Evolutionary conservation across 768 basidiomycete species (phyloP).

Genomic region (Amanita fuliginea): DNA sequence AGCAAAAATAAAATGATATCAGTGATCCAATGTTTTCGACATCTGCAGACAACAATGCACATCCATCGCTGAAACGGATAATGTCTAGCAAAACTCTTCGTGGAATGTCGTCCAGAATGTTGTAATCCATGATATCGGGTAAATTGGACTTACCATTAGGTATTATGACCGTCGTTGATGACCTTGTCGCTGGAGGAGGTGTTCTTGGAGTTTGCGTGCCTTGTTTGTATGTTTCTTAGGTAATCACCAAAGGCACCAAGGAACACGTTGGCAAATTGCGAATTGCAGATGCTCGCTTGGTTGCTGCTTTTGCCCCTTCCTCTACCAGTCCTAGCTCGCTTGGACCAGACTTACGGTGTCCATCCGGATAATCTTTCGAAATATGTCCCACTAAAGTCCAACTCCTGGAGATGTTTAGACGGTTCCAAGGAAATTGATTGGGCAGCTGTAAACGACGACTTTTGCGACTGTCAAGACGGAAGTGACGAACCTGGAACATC

Average conservation of each 20-base stretch:
- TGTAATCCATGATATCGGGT: background rate
- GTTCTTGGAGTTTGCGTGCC: slow-evolving; percentile 21
- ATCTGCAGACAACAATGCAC: slow-evolving; percentile 23
- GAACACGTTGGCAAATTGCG: slow-evolving; percentile 27
- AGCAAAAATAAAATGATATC: slow-evolving; percentile 10
- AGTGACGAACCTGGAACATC: slow-evolving; percentile 95
- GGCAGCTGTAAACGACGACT: slow-evolving; percentile 85
- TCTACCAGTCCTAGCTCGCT: slow-evolving; percentile 25
- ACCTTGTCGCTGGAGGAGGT: slow-evolving; percentile 13
- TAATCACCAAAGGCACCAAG: slow-evolving; percentile 13
- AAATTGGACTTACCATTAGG: slow-evolving; percentile 29
- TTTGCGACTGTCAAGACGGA: slow-evolving; percentile 91
- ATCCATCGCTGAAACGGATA: slow-evolving; percentile 24
- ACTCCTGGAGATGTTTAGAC: slow-evolving; percentile 72
- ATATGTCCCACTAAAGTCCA: slow-evolving; percentile 43
- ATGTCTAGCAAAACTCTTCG: background rate
- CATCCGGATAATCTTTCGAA: slow-evolving; percentile 39
- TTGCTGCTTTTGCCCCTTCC: slow-evolving; percentile 31
- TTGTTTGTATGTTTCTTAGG: slow-evolving; percentile 24
- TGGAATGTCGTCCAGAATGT: background rate
- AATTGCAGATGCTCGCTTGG: slow-evolving; percentile 38
- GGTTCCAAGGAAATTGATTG: slow-evolving; percentile 70
- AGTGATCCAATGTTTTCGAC: slow-evolving; percentile 14
- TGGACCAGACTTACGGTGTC: slow-evolving; percentile 48
- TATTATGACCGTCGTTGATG: slow-evolving; percentile 31